Evolutionary conservation across 495 filamentous ascomycete genomes (phyloP).

Genomic region (Astrocystis sublimbata): DNA sequence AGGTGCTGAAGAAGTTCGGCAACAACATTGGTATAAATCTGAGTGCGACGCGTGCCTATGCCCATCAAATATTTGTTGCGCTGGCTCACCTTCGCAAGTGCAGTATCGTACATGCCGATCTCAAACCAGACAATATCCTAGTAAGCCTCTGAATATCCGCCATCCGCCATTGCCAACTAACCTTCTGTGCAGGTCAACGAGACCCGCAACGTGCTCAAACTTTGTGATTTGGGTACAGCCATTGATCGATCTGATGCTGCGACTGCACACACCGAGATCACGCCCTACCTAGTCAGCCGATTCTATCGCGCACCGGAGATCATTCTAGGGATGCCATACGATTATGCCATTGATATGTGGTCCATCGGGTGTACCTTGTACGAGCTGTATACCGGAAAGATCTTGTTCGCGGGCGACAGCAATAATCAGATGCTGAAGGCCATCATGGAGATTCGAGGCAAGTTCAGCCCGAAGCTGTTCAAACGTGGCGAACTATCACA

Average conservation of each 20-base stretch:
- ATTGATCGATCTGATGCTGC: slow-evolving; percentile 76
- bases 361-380: slow-evolving; percentile 95
- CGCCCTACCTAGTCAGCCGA: slow-evolving; percentile 89
- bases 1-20: slow-evolving; percentile 97
- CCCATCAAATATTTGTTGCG: slow-evolving; percentile 90
- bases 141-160: slow-evolving; percentile 36
- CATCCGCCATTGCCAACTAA: slow-evolving; percentile 26
- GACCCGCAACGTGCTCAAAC: slow-evolving; percentile 79
- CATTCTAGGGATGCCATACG: slow-evolving; percentile 91
- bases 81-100: slow-evolving; percentile 82
- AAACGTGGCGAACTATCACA: slow-evolving; percentile 70
- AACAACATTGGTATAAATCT: slow-evolving; percentile 89
- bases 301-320: slow-evolving; percentile 98
- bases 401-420: slow-evolving; percentile 89
- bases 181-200: slow-evolving; percentile 62
- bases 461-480: slow-evolving; percentile 83
- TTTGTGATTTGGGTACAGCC: slow-evolving; percentile 94
- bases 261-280: slow-evolving; percentile 72
- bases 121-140: slow-evolving; percentile 97
- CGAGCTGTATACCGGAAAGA: slow-evolving; percentile 96
- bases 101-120: slow-evolving; percentile 90
- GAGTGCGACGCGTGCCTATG: slow-evolving; percentile 80
- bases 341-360: slow-evolving; percentile 96
- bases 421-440: slow-evolving; percentile 97
- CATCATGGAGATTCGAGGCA: slow-evolving; percentile 95